A percentile compares a stretch with the other conserved stretches of the same genome.
Conservation (phyloP, 257 asterid genomes). For the Solanum gandarillasii region DNA sequence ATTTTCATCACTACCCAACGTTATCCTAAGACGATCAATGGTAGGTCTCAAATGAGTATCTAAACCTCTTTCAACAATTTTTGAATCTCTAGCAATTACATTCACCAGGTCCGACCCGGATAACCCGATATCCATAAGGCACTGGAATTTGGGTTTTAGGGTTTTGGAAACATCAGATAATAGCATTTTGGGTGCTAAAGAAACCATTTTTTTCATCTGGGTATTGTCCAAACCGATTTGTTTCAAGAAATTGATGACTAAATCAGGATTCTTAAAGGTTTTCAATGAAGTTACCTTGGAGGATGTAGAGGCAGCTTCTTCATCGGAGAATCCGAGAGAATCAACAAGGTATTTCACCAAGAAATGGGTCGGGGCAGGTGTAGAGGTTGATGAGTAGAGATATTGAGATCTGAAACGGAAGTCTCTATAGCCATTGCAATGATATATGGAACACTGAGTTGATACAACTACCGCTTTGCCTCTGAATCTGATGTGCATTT, state of each 20-base stretch:
- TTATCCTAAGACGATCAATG: background rate
- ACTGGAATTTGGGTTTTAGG: constrained; percentile 2
- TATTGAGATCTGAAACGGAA: background rate
- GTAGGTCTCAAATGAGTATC: background rate
- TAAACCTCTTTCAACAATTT: background rate
- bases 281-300: background rate
- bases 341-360: constrained; percentile 3
- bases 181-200: background rate
- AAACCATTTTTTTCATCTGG: background rate
- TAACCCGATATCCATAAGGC: background rate
- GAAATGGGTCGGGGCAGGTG: background rate
- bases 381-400: background rate
- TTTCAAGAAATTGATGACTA: background rate
- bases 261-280: background rate
- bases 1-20: background rate
- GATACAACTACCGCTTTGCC: background rate
- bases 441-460: background rate
- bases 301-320: constrained; percentile 1
- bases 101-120: background rate
- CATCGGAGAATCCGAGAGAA: constrained; percentile 8
- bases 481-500: background rate
- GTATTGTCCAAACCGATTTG: background rate
- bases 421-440: background rate
- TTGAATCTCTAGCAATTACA: background rate
- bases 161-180: background rate